Conservation (phyloP, 257 asterid species). For the Lavandula angustifolia region DNA sequence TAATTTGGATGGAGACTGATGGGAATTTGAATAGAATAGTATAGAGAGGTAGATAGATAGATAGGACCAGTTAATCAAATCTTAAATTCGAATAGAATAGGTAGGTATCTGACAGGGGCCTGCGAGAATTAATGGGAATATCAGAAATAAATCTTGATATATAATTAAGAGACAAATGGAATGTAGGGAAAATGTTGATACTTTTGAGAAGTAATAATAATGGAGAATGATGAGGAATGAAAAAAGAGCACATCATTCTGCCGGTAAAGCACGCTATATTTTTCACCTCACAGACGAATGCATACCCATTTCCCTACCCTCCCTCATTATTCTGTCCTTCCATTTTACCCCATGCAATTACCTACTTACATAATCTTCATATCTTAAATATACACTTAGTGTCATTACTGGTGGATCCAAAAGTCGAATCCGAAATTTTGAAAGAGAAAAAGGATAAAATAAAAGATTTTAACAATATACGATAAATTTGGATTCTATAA, state of each 20-base stretch:
- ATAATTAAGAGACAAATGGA: conserved; percentile 25
- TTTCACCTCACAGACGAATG: conserved; percentile 50
- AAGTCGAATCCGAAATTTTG: too few species aligned
- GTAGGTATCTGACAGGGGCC: background rate
- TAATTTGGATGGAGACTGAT: background rate
- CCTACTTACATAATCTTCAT: background rate
- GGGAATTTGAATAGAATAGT: too few species aligned
- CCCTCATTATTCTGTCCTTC: conserved; percentile 56
- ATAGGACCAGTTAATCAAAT: background rate
- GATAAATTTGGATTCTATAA: too few species aligned
- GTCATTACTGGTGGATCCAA: too few species aligned
- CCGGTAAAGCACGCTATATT: conserved; percentile 29
- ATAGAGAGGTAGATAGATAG: too few species aligned
- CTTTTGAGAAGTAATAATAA: conserved; percentile 24
- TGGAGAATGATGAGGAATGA: conserved; percentile 28
- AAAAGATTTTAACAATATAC: too few species aligned
- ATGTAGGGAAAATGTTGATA: conserved; percentile 27
- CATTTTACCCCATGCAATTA: conserved; percentile 45
- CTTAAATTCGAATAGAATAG: background rate
- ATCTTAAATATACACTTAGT: too few species aligned
- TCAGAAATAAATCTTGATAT: conserved; percentile 1
- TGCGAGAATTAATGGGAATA: conserved; percentile 25
- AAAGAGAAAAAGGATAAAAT: too few species aligned
- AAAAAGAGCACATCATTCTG: conserved; percentile 35
- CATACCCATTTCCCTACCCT: conserved; percentile 47